Evolutionary conservation across 805 yeast genomes (phyloP), one percentile per base, ranked within the genome.

Genomic region (Lachancea dasiensis): DNA sequence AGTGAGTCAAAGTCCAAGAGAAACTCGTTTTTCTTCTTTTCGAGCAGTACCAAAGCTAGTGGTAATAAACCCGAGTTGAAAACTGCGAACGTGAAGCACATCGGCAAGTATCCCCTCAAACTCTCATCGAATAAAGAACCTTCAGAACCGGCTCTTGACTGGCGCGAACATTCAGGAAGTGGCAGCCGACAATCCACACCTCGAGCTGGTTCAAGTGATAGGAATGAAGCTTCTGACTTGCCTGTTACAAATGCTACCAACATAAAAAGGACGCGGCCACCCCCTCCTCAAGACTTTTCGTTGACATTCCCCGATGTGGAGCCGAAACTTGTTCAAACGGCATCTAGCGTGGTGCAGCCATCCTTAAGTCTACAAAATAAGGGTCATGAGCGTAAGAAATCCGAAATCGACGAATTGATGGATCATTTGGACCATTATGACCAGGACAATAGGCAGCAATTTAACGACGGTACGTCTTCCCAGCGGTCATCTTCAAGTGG

Each of bases 371-470:
- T 11, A 27, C 16, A n/a, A 27, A 5, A n/a, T n/a, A n/a, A n/a
- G n/a, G 35, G 36, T 13, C 64, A 59, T 35, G 39, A 47, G 30
- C 48, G 61, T 21, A 56, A 58, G 35, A 42, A 50, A 26, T 60
- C 64, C 4, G 56, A 60, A 28, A 58, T 62, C 11, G 64, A 61
- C 37, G 53, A 52, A 28, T 41, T 59, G 16, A 56, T 55, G 6
- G 64, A 59, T 18, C 63, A 61, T 31, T 46, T 61, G 16, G 64
- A 60, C 15, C 39, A 43, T 8, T 60, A 44, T 36, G 47, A 54
- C 2, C 42, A 40, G 9, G 45, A 51, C 17, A 18, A 30, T 11
- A 19, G 14, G 16, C 17, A n/a, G 7, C 6, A 4, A 5, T 20
- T 11, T 11, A 25, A 13, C 5, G 19, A 4, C 6, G 25, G 21